These are phyloP conservation scores for Macadamia integrifolia DNA, from an alignment of 164 flowering plant species.

Conservation along the genomic window DNA sequence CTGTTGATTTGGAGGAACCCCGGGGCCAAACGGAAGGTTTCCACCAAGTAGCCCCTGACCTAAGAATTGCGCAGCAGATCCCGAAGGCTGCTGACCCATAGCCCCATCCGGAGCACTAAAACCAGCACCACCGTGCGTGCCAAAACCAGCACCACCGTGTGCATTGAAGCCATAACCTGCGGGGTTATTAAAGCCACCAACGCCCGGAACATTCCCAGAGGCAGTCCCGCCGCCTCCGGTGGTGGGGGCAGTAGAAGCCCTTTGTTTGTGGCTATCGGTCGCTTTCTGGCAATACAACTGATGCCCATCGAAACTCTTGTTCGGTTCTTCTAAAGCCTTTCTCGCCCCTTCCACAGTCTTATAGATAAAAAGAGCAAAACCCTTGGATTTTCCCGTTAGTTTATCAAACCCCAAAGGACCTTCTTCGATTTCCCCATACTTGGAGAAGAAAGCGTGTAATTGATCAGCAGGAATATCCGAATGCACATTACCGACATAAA, in stretches of 20 bases:
- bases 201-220: neutral
- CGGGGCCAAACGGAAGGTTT: conserved; percentile 18
- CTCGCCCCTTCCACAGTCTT: conserved; percentile 31
- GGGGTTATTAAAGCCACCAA: conserved; percentile 4
- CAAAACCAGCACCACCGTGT: no score
- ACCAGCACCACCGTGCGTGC: no score
- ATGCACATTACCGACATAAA: conserved; percentile 32
- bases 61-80: conserved; percentile 9
- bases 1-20: conserved; percentile 13
- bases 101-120: conserved; percentile 8
- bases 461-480: conserved; percentile 20
- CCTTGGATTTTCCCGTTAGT: conserved; percentile 33
- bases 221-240: neutral
- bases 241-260: conserved; percentile 1
- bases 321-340: conserved; percentile 34
- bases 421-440: conserved; percentile 37
- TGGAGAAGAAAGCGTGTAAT: conserved; percentile 24
- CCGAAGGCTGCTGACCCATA: conserved; percentile 10
- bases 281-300: conserved; percentile 34
- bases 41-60: conserved; percentile 24
- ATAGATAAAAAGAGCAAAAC: conserved; percentile 33
- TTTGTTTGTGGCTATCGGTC: conserved; percentile 21
- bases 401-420: conserved; percentile 40
- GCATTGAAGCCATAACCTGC: conserved; percentile 12
- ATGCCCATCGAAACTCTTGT: conserved; percentile 31